phyloP scores from a whole-genome alignment of 1,139 yeast species.

The Pichia inconspicua region DNA sequence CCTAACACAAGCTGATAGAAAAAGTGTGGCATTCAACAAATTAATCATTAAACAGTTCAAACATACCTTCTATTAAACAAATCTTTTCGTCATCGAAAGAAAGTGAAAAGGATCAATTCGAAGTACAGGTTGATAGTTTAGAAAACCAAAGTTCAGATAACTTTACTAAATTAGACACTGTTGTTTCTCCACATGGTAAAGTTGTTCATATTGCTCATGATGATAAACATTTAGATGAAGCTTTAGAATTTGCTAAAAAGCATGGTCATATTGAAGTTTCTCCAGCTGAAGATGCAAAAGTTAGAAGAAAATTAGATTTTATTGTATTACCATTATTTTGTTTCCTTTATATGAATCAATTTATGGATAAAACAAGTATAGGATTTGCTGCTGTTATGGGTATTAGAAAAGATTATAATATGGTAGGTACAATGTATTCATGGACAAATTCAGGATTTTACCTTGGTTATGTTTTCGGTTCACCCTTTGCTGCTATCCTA shows the following conservation, averaged over 20 bases:
- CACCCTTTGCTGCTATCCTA: conserved; percentile 36
- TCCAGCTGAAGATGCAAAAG: conserved; percentile 19
- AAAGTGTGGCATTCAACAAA: too few species aligned
- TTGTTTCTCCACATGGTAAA: conserved; percentile 31
- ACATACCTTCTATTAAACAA: neutral
- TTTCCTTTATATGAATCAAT: conserved; percentile 46
- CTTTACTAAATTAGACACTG: conserved; percentile 16
- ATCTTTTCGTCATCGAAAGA: neutral
- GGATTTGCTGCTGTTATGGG: conserved; percentile 57
- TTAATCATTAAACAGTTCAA: neutral
- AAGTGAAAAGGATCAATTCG: conserved; percentile 10
- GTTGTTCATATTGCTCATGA: conserved; percentile 28
- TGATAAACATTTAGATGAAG: conserved; percentile 17
- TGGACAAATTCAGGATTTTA: conserved; percentile 53
- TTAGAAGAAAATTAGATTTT: conserved; percentile 44
- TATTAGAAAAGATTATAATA: conserved; percentile 37
- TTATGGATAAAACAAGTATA: conserved; percentile 55
- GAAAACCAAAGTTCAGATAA: conserved; percentile 34
- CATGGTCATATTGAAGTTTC: conserved; percentile 25
- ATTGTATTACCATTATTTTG: conserved; percentile 48
- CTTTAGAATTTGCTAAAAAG: conserved; percentile 16
- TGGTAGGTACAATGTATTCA: conserved; percentile 47
- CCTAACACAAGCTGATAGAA: too few species aligned
- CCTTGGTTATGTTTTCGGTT: conserved; percentile 46
- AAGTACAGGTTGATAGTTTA: conserved; percentile 21